These are phyloP conservation scores for Pontederia crassipes DNA, from an alignment of 176 grass and related monocot genomes.

Conservation along the genomic window DNA sequence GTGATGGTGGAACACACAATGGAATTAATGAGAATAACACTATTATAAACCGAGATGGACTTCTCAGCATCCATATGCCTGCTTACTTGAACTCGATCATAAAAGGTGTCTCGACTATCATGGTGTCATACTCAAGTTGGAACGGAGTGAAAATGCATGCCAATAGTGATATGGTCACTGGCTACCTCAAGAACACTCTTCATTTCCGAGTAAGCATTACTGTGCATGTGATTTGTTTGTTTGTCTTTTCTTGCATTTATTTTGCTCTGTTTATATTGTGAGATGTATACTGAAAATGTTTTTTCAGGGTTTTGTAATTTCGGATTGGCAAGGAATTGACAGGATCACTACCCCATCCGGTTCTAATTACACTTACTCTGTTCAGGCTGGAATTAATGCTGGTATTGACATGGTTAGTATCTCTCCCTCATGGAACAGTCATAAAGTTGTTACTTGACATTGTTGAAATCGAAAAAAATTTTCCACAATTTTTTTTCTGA, in stretches of 20 bases:
- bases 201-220: slow-evolving; percentile 56
- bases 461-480: not conserved
- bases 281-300: slow-evolving; percentile 12
- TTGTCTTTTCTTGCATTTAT: not conserved
- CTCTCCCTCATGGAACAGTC: not conserved
- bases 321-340: slow-evolving; percentile 91
- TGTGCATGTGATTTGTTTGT: not conserved
- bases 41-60: slow-evolving; percentile 50
- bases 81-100: slow-evolving; percentile 78
- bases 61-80: slow-evolving; percentile 91
- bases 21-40: slow-evolving; percentile 99
- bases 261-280: slow-evolving; percentile 12
- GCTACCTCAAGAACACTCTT: slow-evolving; percentile 74
- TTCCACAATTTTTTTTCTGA: too few species aligned
- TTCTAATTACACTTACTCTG: slow-evolving; percentile 91
- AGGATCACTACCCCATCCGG: slow-evolving; percentile 58
- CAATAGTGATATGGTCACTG: slow-evolving; percentile 68
- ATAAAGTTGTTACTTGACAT: not conserved
- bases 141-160: slow-evolving; percentile 95
- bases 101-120: slow-evolving; percentile 86
- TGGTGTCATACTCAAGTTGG: slow-evolving; percentile 96
- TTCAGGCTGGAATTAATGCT: slow-evolving; percentile 81
- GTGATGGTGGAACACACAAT: slow-evolving; percentile 86
- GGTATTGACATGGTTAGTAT: slow-evolving; percentile 82
- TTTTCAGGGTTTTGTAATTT: slow-evolving; percentile 92